Evolutionary conservation across 371 early-diverging fungal genomes (phyloP), one percentile per base, ranked within the genome.

Genomic region (Basidiobolus meristosporus): DNA sequence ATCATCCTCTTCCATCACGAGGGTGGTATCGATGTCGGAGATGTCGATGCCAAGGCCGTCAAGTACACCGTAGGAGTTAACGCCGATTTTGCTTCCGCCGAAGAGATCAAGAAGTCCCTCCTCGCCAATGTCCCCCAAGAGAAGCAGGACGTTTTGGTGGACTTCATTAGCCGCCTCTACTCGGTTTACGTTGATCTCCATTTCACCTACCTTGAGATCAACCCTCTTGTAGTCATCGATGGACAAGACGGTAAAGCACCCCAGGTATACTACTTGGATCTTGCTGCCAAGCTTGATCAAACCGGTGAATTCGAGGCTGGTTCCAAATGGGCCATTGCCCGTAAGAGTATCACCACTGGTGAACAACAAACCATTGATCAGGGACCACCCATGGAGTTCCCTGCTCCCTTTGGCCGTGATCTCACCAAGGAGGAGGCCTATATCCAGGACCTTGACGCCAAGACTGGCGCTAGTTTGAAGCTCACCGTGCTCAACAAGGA

Each of bases 161-260:
- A 85, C 29, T 96, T 96, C 52, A 77, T 93, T 48, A 66, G 70
- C 43, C 82, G 90, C 43, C 75, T 93, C 31, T 90, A 91, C 53
- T 68, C 86, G 34, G 89, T 93, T 50, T 96, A 89, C 62, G 71
- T 86, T 37, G 90, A 93, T 45, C 72, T 92, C 31, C 85, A 96
- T 62, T 96, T 92, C 52, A 92, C 97, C 33, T 96, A 96, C 59
- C 80, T 96, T 47, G 97, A 96, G 61, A 96, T 96, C 72, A 96
- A 96, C 63, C 97, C 97, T 28, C 67, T 96, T 46, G 97, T 96
- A 9, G 91, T 93, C 43, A 65, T 87, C 33, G 43, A 39, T 17
- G 50, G 50, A 16, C 67, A 67, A 30, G 59, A 54, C 9, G 52
- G 54, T 39, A n/a, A n/a, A n/a, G 53, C 67, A 23, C 72, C 76